Conservation (phyloP, 257 asterid species). For the Solanum chilense region DNA sequence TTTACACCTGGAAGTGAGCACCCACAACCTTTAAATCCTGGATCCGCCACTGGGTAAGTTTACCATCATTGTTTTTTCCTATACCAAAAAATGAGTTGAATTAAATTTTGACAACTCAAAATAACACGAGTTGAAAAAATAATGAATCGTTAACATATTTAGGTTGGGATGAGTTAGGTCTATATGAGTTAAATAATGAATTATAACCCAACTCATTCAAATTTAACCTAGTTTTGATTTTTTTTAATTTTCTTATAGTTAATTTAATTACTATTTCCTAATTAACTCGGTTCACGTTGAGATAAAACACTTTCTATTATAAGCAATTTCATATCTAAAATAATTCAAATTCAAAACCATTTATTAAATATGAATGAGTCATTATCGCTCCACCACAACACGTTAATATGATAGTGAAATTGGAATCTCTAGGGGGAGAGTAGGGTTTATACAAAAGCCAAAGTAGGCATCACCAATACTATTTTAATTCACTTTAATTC, state of each 20-base stretch:
- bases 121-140: neutral
- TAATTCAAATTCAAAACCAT: accelerated
- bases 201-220: neutral
- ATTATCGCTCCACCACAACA: accelerated
- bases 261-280: neutral
- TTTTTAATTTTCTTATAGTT: neutral
- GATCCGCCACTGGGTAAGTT: neutral
- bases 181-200: neutral
- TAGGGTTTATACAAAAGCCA: neutral
- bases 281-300: no score
- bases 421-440: neutral
- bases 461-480: neutral
- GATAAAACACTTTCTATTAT: accelerated
- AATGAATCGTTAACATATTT: neutral
- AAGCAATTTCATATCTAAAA: accelerated
- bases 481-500: neutral
- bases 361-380: no score
- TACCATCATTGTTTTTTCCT: neutral
- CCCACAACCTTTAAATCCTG: no score
- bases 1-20: no score
- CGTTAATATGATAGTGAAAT: neutral
- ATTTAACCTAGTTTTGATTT: neutral
- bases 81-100: neutral
- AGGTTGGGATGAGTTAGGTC: neutral
- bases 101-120: neutral